These are phyloP conservation scores for Wickerhamiella infanticola DNA, from an alignment of 1,139 yeast species.

Conservation along the genomic window DNA sequence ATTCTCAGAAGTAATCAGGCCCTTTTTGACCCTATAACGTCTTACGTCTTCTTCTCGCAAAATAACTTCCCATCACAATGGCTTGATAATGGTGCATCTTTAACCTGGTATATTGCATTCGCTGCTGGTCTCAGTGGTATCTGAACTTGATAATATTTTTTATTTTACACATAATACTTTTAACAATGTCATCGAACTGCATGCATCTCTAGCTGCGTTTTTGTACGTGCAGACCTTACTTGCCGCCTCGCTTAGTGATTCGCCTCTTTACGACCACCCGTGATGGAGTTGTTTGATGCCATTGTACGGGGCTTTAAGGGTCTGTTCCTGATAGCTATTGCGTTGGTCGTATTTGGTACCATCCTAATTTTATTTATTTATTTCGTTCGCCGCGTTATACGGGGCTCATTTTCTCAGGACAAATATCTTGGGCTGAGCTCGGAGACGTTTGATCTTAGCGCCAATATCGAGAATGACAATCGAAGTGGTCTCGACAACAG, in stretches of 20 bases:
- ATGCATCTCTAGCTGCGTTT: not conserved
- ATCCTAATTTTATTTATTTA: not conserved
- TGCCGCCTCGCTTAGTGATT: too few relatives aligned
- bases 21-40: slow-evolving; percentile 45
- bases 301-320: not conserved
- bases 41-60: slow-evolving; percentile 55
- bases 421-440: slow-evolving; percentile 53
- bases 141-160: too few relatives aligned
- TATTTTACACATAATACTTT: not conserved
- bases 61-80: slow-evolving; percentile 30
- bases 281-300: not conserved
- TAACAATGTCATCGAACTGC: too few relatives aligned
- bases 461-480: slow-evolving; percentile 35
- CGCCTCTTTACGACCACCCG: not conserved
- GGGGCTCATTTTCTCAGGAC: slow-evolving; percentile 40
- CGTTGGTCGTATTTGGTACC: not conserved
- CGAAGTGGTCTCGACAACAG: slow-evolving; percentile 46
- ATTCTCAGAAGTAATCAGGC: slow-evolving; percentile 68
- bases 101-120: slow-evolving; percentile 79
- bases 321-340: not conserved
- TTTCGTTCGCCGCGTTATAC: not conserved
- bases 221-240: not conserved
- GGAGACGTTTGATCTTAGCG: slow-evolving; percentile 38
- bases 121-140: slow-evolving; percentile 36
- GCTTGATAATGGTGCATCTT: slow-evolving; percentile 79